phyloP scores from a whole-genome alignment of 352 stramenopile species.

The Thalassiosira mediterranea region DNA sequence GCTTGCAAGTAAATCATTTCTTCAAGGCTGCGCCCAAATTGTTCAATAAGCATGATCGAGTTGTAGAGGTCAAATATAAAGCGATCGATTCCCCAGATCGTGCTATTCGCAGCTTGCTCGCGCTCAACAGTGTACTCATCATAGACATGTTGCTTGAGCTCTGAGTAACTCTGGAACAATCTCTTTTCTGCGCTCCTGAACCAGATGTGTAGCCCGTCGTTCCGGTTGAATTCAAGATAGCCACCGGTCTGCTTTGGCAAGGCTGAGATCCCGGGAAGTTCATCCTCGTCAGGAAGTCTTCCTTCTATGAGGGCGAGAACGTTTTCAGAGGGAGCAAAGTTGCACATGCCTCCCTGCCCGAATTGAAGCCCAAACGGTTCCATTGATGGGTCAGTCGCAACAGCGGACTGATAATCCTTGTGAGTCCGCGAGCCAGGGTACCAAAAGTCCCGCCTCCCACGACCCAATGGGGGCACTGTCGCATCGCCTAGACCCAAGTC shows the following conservation, averaged over 20 bases:
- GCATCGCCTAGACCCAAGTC: slow-evolving; percentile 75
- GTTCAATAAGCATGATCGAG: slow-evolving; percentile 87
- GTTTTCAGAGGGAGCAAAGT: slow-evolving; percentile 40
- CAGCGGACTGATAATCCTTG: slow-evolving; percentile 48
- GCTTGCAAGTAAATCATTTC: slow-evolving; percentile 84
- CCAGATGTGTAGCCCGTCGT: slow-evolving; percentile 80
- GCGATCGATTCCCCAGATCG: slow-evolving; percentile 85
- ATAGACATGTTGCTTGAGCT: slow-evolving; percentile 82
- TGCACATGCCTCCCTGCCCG: slow-evolving; percentile 45
- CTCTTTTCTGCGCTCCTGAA: slow-evolving; percentile 83
- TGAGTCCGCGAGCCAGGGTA: slow-evolving; percentile 68
- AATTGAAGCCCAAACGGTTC: slow-evolving; percentile 67
- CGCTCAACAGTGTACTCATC: slow-evolving; percentile 53
- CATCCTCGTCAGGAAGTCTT: slow-evolving; percentile 42
- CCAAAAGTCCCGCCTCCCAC: slow-evolving; percentile 82
- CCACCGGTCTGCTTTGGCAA: slow-evolving; percentile 34
- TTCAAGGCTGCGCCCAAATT: slow-evolving; percentile 87
- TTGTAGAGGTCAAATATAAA: slow-evolving; percentile 91
- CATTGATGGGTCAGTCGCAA: slow-evolving; percentile 81
- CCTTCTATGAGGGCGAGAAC: slow-evolving; percentile 47
- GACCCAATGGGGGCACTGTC: slow-evolving; percentile 26
- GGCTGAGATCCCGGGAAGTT: slow-evolving; percentile 36
- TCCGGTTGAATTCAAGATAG: slow-evolving; percentile 46
- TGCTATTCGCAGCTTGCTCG: slow-evolving; percentile 33
- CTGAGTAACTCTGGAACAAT: slow-evolving; percentile 84